Conservation (phyloP, 495 filamentous ascomycete species). For the Aspergillus mulundensis region DNA sequence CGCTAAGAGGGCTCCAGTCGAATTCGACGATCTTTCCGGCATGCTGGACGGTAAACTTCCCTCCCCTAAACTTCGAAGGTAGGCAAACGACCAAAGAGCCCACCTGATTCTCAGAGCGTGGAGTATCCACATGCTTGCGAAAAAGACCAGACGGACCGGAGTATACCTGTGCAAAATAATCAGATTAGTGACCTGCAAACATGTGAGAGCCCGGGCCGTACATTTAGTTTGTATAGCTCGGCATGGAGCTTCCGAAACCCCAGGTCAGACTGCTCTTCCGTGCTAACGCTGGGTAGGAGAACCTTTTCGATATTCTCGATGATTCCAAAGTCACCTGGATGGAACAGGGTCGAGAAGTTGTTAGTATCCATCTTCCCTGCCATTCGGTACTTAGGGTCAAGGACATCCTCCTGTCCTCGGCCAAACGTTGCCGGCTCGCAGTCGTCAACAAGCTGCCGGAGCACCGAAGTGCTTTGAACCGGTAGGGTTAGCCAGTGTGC, state of each 20-base stretch:
- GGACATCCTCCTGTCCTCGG: slow-evolving; percentile 35
- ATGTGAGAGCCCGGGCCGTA: slow-evolving; percentile 7
- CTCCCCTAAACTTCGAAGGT: slow-evolving; percentile 40
- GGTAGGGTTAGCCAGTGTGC: background rate
- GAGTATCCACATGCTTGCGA: slow-evolving; percentile 53
- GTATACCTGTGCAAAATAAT: slow-evolving; percentile 33
- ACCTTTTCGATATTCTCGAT: slow-evolving; percentile 43
- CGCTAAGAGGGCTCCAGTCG: slow-evolving; percentile 22
- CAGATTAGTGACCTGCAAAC: no score
- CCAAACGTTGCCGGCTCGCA: slow-evolving; percentile 49
- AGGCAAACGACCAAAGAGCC: slow-evolving; percentile 55
- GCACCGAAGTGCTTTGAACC: background rate
- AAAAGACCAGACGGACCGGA: slow-evolving; percentile 50
- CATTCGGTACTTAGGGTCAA: slow-evolving; percentile 49
- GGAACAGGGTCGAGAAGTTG: slow-evolving; percentile 46
- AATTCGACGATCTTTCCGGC: slow-evolving; percentile 24
- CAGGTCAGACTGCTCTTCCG: background rate
- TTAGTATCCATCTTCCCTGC: slow-evolving; percentile 45
- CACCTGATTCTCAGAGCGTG: slow-evolving; percentile 43
- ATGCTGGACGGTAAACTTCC: slow-evolving; percentile 22
- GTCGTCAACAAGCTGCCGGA: slow-evolving; percentile 25
- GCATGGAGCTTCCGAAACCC: slow-evolving; percentile 26
- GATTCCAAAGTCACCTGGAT: slow-evolving; percentile 51
- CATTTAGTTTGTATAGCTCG: slow-evolving; percentile 57
- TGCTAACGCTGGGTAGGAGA: slow-evolving; percentile 41